Evolutionary conservation across 2,329 filamentous ascomycete species (phyloP).

Genomic region (Orbilia javanica): DNA sequence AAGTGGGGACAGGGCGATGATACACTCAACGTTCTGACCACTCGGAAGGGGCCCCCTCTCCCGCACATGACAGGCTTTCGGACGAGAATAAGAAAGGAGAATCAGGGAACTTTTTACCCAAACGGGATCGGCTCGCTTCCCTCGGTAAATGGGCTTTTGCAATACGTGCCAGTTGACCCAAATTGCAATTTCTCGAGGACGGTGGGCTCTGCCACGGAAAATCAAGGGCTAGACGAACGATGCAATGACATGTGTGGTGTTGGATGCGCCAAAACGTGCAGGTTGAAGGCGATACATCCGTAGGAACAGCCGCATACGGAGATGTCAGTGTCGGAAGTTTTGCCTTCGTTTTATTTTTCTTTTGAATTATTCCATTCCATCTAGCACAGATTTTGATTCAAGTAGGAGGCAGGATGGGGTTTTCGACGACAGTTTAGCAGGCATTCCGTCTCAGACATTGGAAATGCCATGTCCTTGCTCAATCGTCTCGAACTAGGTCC

Average conservation of each 20-base stretch:
- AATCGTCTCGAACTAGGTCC: constrained; percentile 18
- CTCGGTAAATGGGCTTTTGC: constrained; percentile 40
- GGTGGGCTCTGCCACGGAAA: constrained; percentile 10
- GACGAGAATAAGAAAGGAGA: constrained; percentile 40
- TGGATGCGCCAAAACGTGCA: constrained; percentile 9
- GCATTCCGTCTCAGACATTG: constrained; percentile 22
- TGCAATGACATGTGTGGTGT: not conserved
- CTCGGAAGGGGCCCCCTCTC: constrained; percentile 52
- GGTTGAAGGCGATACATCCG: not conserved
- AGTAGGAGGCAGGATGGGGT: not conserved
- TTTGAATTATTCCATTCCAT: constrained; percentile 29
- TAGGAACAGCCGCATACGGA: constrained; percentile 30
- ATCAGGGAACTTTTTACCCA: constrained; percentile 26
- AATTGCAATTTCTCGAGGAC: constrained; percentile 11
- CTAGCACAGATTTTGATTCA: constrained; percentile 6
- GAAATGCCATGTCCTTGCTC: constrained; percentile 13
- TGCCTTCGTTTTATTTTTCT: not conserved
- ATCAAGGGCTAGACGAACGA: constrained; percentile 16
- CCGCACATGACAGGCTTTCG: constrained; percentile 53
- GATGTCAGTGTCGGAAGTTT: not conserved
- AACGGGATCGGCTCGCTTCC: constrained; percentile 37
- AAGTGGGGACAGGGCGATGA: constrained; percentile 35
- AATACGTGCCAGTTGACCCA: constrained; percentile 39
- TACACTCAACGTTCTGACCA: constrained; percentile 55
- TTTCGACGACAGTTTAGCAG: not conserved